Conservation (phyloP, 352 stramenopile genomes). For the Pythium rishiriense region DNA sequence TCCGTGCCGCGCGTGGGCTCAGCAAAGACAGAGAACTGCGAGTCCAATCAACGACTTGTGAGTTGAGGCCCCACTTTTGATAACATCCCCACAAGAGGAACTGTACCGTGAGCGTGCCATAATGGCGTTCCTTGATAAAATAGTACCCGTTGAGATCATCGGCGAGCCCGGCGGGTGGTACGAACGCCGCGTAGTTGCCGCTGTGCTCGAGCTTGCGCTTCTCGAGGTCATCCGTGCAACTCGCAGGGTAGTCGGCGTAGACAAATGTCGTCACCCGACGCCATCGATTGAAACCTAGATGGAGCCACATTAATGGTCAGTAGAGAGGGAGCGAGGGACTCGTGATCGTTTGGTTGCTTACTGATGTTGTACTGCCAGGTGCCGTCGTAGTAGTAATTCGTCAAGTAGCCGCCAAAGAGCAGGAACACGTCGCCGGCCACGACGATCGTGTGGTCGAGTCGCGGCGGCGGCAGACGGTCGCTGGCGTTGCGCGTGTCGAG, state of each 20-base stretch:
- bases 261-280: slow-evolving; percentile 90
- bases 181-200: slow-evolving; percentile 70
- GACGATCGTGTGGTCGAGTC: slow-evolving; percentile 87
- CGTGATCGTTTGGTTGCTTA: too few relatives aligned
- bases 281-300: slow-evolving; percentile 85
- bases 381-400: slow-evolving; percentile 95
- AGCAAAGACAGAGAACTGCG: slow-evolving; percentile 81
- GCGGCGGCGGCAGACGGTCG: slow-evolving; percentile 44
- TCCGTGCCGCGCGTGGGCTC: slow-evolving; percentile 87
- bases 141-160: slow-evolving; percentile 58
- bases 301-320: not conserved
- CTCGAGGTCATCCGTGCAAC: slow-evolving; percentile 91
- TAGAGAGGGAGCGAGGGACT: too few relatives aligned
- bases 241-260: slow-evolving; percentile 85
- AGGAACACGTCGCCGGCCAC: slow-evolving; percentile 81
- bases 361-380: slow-evolving; percentile 96
- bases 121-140: slow-evolving; percentile 70
- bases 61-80: not conserved
- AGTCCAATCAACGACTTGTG: too few relatives aligned
- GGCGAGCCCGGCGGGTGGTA: slow-evolving; percentile 26
- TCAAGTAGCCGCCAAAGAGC: slow-evolving; percentile 91
- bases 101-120: slow-evolving; percentile 65
- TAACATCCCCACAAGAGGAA: not conserved
- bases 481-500: slow-evolving; percentile 21
- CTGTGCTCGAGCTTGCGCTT: slow-evolving; percentile 58